Evolutionary conservation across 75 land plant genomes (phyloP).

Genomic region (Ceratopteris richardii): DNA sequence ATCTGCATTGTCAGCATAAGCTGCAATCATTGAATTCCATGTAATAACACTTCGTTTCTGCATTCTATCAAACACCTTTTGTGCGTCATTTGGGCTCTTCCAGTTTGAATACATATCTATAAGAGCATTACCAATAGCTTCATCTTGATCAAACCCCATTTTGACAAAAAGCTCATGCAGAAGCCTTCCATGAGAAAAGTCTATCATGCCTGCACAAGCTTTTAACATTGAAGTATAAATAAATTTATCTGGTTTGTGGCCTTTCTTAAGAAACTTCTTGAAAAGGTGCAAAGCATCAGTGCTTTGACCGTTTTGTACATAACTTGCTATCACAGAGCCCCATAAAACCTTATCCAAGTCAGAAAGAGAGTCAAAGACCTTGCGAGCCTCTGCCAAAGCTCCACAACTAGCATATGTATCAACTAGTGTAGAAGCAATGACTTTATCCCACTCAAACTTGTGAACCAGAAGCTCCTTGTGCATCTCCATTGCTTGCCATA

Average conservation of each 20-base stretch:
- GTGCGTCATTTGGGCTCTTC: conserved; percentile 9
- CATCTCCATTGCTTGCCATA: conserved; percentile 10
- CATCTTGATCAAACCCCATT: conserved; percentile 11
- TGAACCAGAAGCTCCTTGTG: neutral
- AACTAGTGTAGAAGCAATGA: conserved; percentile 8
- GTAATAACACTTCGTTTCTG: conserved; percentile 3
- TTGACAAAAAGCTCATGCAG: conserved; percentile 5
- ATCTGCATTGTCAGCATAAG: conserved; percentile 16
- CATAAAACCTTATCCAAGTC: conserved; percentile 4
- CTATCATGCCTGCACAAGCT: conserved; percentile 12
- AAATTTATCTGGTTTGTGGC: neutral
- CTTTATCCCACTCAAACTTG: conserved; percentile 6
- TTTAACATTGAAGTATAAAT: neutral
- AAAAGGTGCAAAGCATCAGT: neutral
- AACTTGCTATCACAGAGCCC: conserved; percentile 1
- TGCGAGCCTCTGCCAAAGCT: conserved; percentile 7
- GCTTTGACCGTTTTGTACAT: neutral
- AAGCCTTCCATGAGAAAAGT: conserved; percentile 5
- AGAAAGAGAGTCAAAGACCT: conserved; percentile 6
- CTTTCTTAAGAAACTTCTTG: neutral
- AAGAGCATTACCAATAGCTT: conserved; percentile 11
- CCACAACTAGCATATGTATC: conserved; percentile 15
- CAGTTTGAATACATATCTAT: conserved; percentile 18
- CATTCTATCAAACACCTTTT: conserved; percentile 6
- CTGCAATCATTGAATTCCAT: conserved; percentile 18